Evolutionary conservation across 768 basidiomycete genomes (phyloP).

Genomic region (Jaapia argillacea): DNA sequence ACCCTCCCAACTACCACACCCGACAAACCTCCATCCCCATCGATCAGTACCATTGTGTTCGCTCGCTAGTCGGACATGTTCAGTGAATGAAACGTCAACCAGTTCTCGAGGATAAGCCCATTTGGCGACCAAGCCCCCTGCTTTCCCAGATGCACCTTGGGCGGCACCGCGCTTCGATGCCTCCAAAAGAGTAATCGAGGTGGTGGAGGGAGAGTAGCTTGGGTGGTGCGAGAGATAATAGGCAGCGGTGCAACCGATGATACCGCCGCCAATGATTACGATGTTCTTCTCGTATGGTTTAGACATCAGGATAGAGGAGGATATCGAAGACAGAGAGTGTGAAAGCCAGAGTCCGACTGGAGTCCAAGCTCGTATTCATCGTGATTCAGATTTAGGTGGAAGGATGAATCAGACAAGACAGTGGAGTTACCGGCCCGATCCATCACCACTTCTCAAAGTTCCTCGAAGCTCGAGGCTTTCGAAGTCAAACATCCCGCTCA

Average conservation of each 20-base stretch:
- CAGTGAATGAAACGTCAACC: constrained; percentile 58
- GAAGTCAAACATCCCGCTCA: no score
- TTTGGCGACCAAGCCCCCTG: constrained; percentile 76
- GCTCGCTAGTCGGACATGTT: constrained; percentile 66
- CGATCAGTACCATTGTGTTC: constrained; percentile 55
- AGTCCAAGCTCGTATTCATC: no score
- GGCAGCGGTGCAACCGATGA: constrained; percentile 77
- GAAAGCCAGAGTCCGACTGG: no score
- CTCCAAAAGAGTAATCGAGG: constrained; percentile 55
- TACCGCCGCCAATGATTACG: constrained; percentile 83
- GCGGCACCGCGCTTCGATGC: constrained; percentile 59
- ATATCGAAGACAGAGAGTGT: no score
- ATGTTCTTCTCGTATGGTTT: no score
- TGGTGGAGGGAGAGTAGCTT: constrained; percentile 26
- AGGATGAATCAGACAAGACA: no score
- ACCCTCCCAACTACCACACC: constrained; percentile 70
- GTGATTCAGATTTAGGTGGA: no score
- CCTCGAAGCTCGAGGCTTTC: no score
- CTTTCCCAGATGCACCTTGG: constrained; percentile 77
- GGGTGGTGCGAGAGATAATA: constrained; percentile 67
- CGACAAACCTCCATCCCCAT: constrained; percentile 81
- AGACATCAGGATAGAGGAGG: no score
- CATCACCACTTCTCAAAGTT: no score
- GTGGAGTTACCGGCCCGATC: no score
- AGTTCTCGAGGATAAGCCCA: constrained; percentile 76